A percentile compares a stretch with the other conserved stretches of the same genome.
Evolutionary conservation across 306 rosid genomes (phyloP).

Genomic region (Neltuma alba): DNA sequence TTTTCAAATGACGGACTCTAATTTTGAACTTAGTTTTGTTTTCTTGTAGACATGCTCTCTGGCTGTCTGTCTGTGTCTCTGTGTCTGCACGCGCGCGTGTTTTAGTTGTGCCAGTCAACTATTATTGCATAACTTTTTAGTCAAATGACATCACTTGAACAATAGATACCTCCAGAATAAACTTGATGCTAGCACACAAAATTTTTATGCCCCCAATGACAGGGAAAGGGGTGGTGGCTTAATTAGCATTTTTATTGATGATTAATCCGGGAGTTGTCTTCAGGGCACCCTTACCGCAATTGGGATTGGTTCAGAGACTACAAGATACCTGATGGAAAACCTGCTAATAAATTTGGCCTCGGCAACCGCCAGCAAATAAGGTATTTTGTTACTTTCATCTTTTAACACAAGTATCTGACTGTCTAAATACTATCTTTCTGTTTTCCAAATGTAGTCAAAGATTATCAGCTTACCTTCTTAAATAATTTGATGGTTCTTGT

Average conservation of each 20-base stretch:
- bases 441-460: neutral
- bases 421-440: neutral
- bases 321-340: slow-evolving; percentile 82
- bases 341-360: slow-evolving; percentile 78
- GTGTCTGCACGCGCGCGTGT: no score
- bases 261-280: slow-evolving; percentile 36
- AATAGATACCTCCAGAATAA: neutral
- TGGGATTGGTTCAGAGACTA: slow-evolving; percentile 81
- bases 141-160: neutral
- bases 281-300: slow-evolving; percentile 77
- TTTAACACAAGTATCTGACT: neutral
- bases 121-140: neutral
- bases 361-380: slow-evolving; percentile 74
- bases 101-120: neutral
- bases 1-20: neutral
- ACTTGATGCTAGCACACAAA: neutral
- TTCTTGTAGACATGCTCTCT: no score
- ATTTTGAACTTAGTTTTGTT: neutral
- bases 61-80: no score
- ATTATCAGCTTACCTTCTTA: neutral
- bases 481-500: neutral
- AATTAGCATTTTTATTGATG: neutral
- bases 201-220: neutral
- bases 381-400: slow-evolving; percentile 26
- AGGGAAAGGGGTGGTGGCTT: neutral